phyloP scores from a whole-genome alignment of 2,329 filamentous ascomycete species.

The Didymosphaeria variabile region DNA sequence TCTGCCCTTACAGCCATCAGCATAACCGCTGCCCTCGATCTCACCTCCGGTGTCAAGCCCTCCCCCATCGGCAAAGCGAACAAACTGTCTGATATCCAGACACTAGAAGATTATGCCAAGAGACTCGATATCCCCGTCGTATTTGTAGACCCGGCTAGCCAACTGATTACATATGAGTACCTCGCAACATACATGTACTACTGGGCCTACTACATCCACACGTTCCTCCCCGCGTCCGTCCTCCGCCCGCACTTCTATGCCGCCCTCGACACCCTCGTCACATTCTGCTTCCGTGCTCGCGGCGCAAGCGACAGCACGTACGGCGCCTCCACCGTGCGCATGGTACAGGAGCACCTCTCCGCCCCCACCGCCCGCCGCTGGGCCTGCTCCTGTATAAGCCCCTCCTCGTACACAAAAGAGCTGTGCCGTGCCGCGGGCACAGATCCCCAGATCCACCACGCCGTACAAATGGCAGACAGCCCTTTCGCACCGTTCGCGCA shows the following conservation, averaged over 20 bases:
- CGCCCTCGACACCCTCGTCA: conserved; percentile 40
- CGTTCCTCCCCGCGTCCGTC: conserved; percentile 34
- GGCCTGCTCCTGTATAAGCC: conserved; percentile 34
- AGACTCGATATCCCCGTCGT: conserved; percentile 36
- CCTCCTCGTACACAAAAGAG: conserved; percentile 30
- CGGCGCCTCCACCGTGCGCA: conserved; percentile 27
- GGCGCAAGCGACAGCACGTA: conserved; percentile 33
- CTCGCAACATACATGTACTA: conserved; percentile 43
- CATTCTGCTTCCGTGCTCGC: conserved; percentile 39
- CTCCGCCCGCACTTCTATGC: conserved; percentile 31
- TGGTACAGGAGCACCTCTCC: conserved; percentile 38
- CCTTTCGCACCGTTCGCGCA: conserved; percentile 31
- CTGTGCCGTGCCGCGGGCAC: conserved; percentile 29
- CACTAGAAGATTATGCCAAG: conserved; percentile 34
- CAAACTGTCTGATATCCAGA: conserved; percentile 31
- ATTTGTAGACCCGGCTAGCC: conserved; percentile 38
- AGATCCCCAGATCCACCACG: conserved; percentile 35
- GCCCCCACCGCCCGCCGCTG: conserved; percentile 28
- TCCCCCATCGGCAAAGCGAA: conserved; percentile 33
- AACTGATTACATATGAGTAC: conserved; percentile 32
- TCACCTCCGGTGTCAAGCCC: conserved; percentile 30
- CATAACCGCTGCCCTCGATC: conserved; percentile 33
- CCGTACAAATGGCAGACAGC: conserved; percentile 37
- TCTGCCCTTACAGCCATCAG: conserved; percentile 33
- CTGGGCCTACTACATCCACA: conserved; percentile 43